Evolutionary conservation across 306 rosid genomes (phyloP), one percentile per base, ranked within the genome.

Genomic region (Acmispon strigosus): DNA sequence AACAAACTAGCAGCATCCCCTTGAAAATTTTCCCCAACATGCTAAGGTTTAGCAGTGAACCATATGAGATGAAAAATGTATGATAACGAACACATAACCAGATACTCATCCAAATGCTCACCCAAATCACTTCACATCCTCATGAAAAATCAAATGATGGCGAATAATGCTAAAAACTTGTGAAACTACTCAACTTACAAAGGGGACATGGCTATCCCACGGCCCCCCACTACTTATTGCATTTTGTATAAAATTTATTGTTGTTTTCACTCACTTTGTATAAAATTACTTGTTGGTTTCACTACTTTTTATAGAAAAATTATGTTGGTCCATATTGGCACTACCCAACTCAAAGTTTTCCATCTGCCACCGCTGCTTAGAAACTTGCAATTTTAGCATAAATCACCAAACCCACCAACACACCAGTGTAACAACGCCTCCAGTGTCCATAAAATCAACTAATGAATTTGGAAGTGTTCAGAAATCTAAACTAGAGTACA

Each of bases 11-110:
- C 34, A 27, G 34, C 18, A 24, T 6, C 15, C 15, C 55, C 83
- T 81, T 82, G 81, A 65, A 80, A 54, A 48, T 75, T 48, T 64
- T 62, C 48, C 20, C 14, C 48, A 58, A 24, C 54, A 75, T 7
- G 19, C n/a, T 8, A 63, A 56, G 36, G 54, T 32, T 69, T 51
- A 37, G 45, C 63, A 12, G 3, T 10, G 7, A 37, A 27, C 52
- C 69, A 60, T 17, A 13, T 3, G 55, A 59, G 55, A 50, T 43
- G 36, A 14, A 70, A 13, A 65, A 69, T 39, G 11, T 6, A 54
- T 29, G 39, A 45, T 22, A 57, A 63, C 13, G 12, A 66, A 69
- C 16, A 32, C 48, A 15, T 27, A 64, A 57, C 22, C 43, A 54
- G 19, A 67, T 66, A n/a, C 13, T 45, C 59, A 27, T 56, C 62